Base-by-base conservation (phyloP, 2,329 filamentous ascomycete genomes). In the Pseudopithomyces maydicus region DNA sequence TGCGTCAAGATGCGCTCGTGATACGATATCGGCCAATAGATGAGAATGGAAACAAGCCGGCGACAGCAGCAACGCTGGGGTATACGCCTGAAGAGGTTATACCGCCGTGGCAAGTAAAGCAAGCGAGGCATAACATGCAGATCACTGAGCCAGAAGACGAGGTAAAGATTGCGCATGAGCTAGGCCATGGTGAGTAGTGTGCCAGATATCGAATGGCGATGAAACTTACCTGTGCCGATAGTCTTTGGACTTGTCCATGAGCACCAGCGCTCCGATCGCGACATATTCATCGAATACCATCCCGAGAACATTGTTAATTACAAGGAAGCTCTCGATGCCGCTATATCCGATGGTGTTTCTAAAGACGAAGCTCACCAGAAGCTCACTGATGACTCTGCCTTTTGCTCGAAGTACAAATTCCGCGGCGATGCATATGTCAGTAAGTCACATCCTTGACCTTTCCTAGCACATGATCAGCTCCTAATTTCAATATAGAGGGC, bases 231-330 rank as follows among this genome's bases (percentile, higher is more conserved):
- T 29, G 10, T 49, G 33, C 46, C 38, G 26, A 17, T 43, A 51
- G 48, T 51, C 23, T 43, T 51, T 8, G 48, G 48, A 5, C 48
- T 51, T n/a, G 2, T 42, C 5, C 48, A 51, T 17, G 48, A 51
- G 26, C 48, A 51, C 26, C 48, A 51, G 23, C 48, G 48, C 10
- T 51, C 48, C 11, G 48, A 51, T 22, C 48, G 47, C 36, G 48
- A 51, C 14, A 35, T 7, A 12, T 14, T 26, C 1, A n/a, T 51
- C n/a, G 48, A 42, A 10, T 51, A 51, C 48, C 38, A 23, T 17
- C 35, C 48, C 38, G 23, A 41, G 8, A 51, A 51, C 38, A 11
- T 51, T 23, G 17, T 15, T 3, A 36, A 36, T 26, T 51, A 42
- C 17, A 3, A 19, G n/a, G n/a, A 29, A 3, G 38, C 48, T 15